Conservation (phyloP, 2,329 filamentous ascomycete genomes). For the Westerdykella aurantiaca region DNA sequence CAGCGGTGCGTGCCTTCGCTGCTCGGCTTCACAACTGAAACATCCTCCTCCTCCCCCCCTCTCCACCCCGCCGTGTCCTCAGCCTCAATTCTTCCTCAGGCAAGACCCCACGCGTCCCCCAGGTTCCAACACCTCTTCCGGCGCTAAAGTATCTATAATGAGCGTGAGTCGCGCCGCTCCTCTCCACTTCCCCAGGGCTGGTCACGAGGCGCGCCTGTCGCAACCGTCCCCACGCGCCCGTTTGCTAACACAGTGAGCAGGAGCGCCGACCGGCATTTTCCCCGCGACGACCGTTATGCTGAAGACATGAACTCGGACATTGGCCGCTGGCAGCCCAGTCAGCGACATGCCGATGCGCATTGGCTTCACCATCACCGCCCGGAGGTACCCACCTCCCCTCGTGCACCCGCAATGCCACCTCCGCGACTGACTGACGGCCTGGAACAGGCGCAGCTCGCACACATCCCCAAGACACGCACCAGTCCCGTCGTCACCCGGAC, state of each 20-base stretch:
- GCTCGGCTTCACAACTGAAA: no score
- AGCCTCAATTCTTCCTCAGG: no score
- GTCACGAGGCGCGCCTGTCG: neutral
- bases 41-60: no score
- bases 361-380: constrained; percentile 18
- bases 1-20: no score
- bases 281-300: constrained; percentile 25
- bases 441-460: constrained; percentile 24
- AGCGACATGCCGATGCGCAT: constrained; percentile 26
- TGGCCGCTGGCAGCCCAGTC: constrained; percentile 29
- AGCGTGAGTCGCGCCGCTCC: no score
- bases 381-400: constrained; percentile 19
- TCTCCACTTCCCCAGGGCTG: no score
- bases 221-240: constrained; percentile 1
- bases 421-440: constrained; percentile 18
- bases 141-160: no score
- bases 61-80: no score
- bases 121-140: no score
- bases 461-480: constrained; percentile 26
- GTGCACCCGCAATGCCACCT: constrained; percentile 25
- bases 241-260: constrained; percentile 22
- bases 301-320: constrained; percentile 35
- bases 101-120: no score
- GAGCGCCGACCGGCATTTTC: constrained; percentile 17
- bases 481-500: constrained; percentile 32